Conservation (phyloP, 305 asterid species). For the Plantago rigida region DNA sequence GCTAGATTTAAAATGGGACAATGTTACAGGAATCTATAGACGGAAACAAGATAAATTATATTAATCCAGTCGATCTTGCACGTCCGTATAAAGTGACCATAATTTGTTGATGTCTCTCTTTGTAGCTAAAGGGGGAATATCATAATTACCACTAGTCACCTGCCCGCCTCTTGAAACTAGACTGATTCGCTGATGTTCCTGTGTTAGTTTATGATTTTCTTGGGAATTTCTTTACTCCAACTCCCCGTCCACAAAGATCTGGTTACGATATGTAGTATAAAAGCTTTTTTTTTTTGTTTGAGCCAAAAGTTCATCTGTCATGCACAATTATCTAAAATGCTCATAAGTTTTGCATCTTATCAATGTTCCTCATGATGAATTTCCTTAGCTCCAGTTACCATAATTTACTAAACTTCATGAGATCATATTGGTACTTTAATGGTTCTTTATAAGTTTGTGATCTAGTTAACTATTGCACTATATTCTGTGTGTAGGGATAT, state of each 20-base stretch:
- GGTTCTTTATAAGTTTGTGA: conserved; percentile 1
- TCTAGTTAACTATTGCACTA: no score
- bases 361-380: background rate
- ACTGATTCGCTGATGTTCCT: background rate
- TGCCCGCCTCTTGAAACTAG: no score
- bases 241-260: background rate
- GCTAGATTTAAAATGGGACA: conserved; percentile 1
- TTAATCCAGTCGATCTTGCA: background rate
- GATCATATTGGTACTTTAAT: background rate
- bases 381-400: conserved; percentile 5
- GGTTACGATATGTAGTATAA: background rate
- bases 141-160: no score
- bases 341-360: no score
- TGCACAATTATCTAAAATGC: no score
- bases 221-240: background rate
- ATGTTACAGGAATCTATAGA: conserved; percentile 9
- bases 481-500: no score
- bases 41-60: conserved; percentile 10
- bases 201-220: background rate
- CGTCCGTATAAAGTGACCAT: background rate
- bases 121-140: no score
- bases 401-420: no score
- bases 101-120: no score
- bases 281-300: background rate
- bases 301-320: background rate